Evolutionary conservation across 2,329 filamentous ascomycete genomes (phyloP).

Genomic region (Diplodia seriata): DNA sequence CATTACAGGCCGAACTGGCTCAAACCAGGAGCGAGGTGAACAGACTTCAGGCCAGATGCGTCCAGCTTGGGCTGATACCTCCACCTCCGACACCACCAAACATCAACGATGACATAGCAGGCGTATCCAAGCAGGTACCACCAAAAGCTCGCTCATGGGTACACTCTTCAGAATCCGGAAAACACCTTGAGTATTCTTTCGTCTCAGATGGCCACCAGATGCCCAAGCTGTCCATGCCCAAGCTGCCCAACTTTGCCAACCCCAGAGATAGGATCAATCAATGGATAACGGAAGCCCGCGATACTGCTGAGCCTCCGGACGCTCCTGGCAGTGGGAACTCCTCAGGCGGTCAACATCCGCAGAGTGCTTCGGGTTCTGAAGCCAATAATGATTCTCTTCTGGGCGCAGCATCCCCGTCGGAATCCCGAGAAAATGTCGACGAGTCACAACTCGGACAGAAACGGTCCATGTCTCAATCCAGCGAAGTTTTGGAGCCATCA

Average conservation of each 20-base stretch:
- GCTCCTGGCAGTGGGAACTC: not conserved
- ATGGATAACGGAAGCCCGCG: conserved; percentile 1
- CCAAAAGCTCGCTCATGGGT: not conserved
- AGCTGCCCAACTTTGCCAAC: not conserved
- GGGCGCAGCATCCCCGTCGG: not conserved
- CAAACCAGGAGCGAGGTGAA: not conserved
- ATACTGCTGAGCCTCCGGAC: not conserved
- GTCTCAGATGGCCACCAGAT: not conserved
- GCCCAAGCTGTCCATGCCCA: not conserved
- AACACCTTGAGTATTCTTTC: not conserved
- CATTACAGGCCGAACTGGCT: not conserved
- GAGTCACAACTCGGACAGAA: not conserved
- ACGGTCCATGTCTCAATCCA: not conserved
- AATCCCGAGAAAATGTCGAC: not conserved
- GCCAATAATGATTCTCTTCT: not conserved
- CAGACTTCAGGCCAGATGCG: not conserved
- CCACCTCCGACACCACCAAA: not conserved
- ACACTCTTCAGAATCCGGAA: not conserved
- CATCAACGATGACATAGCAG: not conserved
- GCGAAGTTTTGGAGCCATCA: not conserved
- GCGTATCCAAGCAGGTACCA: not conserved
- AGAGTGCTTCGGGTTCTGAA: not conserved
- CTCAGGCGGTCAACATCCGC: not conserved
- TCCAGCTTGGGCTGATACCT: not conserved
- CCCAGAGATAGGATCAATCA: conserved; percentile 9